Base-by-base conservation (phyloP, 768 basidiomycete genomes). In the Hirschioporus abietinus region DNA sequence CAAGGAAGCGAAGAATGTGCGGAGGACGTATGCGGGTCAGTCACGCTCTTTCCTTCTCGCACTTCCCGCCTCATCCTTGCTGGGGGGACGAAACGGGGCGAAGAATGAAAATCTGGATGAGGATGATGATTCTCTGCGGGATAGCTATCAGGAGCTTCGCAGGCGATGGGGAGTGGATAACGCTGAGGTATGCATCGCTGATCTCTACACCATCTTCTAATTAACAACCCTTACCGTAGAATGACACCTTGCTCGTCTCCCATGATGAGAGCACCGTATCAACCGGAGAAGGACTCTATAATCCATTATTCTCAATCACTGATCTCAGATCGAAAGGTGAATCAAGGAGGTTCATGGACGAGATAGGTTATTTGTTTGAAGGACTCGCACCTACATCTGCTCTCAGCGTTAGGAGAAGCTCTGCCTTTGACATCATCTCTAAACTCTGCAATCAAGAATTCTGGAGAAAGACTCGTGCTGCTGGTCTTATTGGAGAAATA, bases 311-410 rank as follows among this genome's bases (percentile, higher is more conserved):
- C 35, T 72, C 65, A 67, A 91, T 93, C 59, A 89, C 90, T 0
- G 92, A 94, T 69, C 79, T 94, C 52, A 78, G 92, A 66, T 90
- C 84, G 72, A 91, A 91, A 74, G 93, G 93, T 15, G 91, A 94
- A 76, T 88, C 82, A 65, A 81, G 92, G 68, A 80, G 91, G 18
- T 94, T 94, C 72, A 75, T 93, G 58, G 93, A 95, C 68, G 92
- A 93, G 71, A 84, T 93, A 1, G 93, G 93, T 0, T 95, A 93
- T 76, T 76, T 94, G 5, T 90, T 93, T 68, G 93, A 95, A 74
- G 91, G 93, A 0, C 82, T 94, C 76, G 85, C 86, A 27, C 70
- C 75, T 10, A 78, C 79, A 18, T 83, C 81, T 18, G 80, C 82
- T 10, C 71, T 87, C 60, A 81, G 83, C 1, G 80, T 93, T 26